Percentiles rank a stretch among this genome's conserved stretches.
These are phyloP conservation scores for Monosporascus sp. DNA, from an alignment of 2,329 filamentous ascomycete genomes.

Conservation along the genomic window DNA sequence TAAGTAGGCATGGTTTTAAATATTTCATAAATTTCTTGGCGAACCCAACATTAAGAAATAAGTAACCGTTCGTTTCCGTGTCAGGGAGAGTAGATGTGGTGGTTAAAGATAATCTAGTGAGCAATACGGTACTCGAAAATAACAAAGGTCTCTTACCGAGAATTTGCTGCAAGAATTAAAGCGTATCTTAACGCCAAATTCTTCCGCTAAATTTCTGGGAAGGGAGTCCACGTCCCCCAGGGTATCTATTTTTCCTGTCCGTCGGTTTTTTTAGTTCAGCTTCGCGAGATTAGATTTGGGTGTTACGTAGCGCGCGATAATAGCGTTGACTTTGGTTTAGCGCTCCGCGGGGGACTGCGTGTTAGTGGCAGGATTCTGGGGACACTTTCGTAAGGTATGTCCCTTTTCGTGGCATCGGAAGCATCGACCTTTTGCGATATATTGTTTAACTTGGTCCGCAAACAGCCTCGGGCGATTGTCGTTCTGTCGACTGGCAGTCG, in stretches of 20 bases:
- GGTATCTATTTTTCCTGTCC: neutral
- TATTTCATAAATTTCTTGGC: neutral
- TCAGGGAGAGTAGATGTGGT: neutral
- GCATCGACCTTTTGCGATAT: too few species aligned
- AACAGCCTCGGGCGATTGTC: too few species aligned
- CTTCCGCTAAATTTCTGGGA: neutral
- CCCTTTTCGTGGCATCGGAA: too few species aligned
- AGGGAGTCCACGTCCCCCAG: neutral
- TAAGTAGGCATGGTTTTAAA: neutral
- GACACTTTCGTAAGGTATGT: neutral
- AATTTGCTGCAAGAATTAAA: neutral
- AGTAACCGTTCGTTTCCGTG: neutral
- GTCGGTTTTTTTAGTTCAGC: neutral
- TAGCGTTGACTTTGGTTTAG: neutral
- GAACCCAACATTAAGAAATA: neutral
- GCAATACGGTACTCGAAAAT: neutral
- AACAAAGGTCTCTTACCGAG: neutral
- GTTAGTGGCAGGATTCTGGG: neutral
- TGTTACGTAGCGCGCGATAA: neutral
- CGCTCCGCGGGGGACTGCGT: neutral
- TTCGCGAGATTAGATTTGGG: neutral
- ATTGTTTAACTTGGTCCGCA: too few species aligned
- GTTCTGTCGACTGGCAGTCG: too few species aligned
- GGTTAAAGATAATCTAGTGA: constrained; percentile 1
- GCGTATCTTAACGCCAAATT: neutral